Conservation (phyloP, 106 monocot species). For the Dendrobium catenatum region DNA sequence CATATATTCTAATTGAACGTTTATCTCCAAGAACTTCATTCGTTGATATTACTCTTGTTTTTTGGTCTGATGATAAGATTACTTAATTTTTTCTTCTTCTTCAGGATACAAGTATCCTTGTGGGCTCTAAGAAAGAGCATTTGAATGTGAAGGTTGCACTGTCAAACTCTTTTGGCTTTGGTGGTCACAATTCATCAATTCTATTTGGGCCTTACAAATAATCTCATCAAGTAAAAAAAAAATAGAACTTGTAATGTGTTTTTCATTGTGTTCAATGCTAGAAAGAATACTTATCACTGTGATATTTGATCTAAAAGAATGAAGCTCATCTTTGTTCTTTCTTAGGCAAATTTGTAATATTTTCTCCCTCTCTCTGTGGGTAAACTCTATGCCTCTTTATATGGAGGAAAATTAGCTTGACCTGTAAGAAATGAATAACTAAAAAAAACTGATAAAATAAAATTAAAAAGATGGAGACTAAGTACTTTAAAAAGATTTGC, state of each 20-base stretch:
- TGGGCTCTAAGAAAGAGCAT: constrained; percentile 58
- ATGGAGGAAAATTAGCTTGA: no score
- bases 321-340: background rate
- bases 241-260: background rate
- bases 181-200: constrained; percentile 81
- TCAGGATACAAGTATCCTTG: constrained; percentile 48
- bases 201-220: constrained; percentile 52
- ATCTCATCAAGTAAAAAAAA: background rate
- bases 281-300: background rate
- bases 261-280: background rate
- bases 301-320: background rate
- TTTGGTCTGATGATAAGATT: background rate
- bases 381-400: no score
- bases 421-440: no score
- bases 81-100: background rate
- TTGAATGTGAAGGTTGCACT: constrained; percentile 66
- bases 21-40: no score
- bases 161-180: constrained; percentile 83
- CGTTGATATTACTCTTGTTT: background rate
- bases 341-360: background rate
- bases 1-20: no score
- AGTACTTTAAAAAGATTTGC: no score
- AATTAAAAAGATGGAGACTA: no score
- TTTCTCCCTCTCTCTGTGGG: background rate
- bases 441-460: no score